These are phyloP conservation scores for Neurospora sp. DNA, from an alignment of 495 filamentous ascomycete species.

Conservation along the genomic window DNA sequence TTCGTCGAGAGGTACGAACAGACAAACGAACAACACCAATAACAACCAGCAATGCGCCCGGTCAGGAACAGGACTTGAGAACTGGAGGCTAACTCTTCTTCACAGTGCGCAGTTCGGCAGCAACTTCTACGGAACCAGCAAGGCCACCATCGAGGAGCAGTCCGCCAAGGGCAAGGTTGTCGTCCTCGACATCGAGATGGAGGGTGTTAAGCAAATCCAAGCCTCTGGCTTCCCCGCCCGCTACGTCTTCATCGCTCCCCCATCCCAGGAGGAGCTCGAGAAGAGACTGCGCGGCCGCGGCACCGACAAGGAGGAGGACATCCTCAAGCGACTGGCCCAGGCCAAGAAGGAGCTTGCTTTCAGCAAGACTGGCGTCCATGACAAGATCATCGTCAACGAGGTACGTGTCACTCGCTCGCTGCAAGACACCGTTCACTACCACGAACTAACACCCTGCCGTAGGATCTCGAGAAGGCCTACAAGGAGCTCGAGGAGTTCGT, in stretches of 20 bases:
- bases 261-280: conserved; percentile 65
- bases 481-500: conserved; percentile 61
- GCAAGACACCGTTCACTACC: background rate
- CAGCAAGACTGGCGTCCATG: conserved; percentile 65
- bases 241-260: conserved; percentile 79
- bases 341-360: conserved; percentile 78
- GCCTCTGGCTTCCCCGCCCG: conserved; percentile 63
- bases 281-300: conserved; percentile 66
- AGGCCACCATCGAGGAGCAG: conserved; percentile 65
- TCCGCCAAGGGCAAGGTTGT: conserved; percentile 55
- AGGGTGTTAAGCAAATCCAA: conserved; percentile 95
- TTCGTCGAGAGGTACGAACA: conserved; percentile 65
- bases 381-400: conserved; percentile 83
- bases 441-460: background rate
- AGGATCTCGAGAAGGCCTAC: conserved; percentile 73
- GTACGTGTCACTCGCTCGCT: conserved; percentile 6
- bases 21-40: background rate
- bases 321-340: conserved; percentile 66
- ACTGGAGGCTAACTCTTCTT: background rate
- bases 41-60: background rate
- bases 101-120: conserved; percentile 71
- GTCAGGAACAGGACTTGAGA: background rate
- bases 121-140: conserved; percentile 80
- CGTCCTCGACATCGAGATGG: conserved; percentile 89
- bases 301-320: conserved; percentile 71